Percentiles rank a stretch among this genome's conserved stretches.
These are phyloP conservation scores for Metarhizium brunneum DNA, from an alignment of 2,329 filamentous ascomycete genomes.

Conservation along the genomic window DNA sequence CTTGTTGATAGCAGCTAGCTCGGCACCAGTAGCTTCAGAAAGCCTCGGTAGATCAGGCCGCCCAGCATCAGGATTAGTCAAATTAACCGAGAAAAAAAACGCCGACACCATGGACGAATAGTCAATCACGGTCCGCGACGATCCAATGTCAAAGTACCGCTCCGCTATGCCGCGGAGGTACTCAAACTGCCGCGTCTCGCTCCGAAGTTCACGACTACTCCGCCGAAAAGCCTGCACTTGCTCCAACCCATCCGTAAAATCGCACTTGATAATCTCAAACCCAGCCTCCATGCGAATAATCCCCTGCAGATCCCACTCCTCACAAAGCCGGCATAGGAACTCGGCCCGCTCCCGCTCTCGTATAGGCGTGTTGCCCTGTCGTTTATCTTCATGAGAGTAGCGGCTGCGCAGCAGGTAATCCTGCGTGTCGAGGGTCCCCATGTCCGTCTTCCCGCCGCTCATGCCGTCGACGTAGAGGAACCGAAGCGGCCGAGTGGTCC, in stretches of 20 bases:
- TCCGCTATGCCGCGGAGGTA: slow-evolving; percentile 22
- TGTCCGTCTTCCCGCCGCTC: slow-evolving; percentile 42
- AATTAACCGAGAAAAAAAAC: slow-evolving; percentile 30
- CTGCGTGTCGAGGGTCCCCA: slow-evolving; percentile 46
- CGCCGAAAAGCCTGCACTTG: slow-evolving; percentile 16
- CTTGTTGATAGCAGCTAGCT: neutral
- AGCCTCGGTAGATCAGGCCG: slow-evolving; percentile 11
- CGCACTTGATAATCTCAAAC: slow-evolving; percentile 55
- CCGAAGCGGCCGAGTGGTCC: slow-evolving; percentile 33
- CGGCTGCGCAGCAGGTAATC: slow-evolving; percentile 35
- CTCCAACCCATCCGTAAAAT: slow-evolving; percentile 35
- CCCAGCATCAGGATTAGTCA: slow-evolving; percentile 22
- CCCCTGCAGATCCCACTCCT: slow-evolving; percentile 42
- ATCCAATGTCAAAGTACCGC: slow-evolving; percentile 26
- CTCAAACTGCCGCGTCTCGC: slow-evolving; percentile 8
- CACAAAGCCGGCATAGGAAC: slow-evolving; percentile 41
- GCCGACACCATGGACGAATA: slow-evolving; percentile 32
- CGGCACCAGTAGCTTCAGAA: neutral
- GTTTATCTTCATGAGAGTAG: neutral
- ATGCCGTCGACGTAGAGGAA: slow-evolving; percentile 51
- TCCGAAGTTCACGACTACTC: too few relatives aligned
- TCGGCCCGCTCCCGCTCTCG: slow-evolving; percentile 25
- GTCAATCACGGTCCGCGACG: slow-evolving; percentile 23
- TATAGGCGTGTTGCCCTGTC: neutral
- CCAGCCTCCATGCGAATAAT: slow-evolving; percentile 54